Conservation (phyloP, 768 basidiomycete genomes). For the Cubamyces lactineus region DNA sequence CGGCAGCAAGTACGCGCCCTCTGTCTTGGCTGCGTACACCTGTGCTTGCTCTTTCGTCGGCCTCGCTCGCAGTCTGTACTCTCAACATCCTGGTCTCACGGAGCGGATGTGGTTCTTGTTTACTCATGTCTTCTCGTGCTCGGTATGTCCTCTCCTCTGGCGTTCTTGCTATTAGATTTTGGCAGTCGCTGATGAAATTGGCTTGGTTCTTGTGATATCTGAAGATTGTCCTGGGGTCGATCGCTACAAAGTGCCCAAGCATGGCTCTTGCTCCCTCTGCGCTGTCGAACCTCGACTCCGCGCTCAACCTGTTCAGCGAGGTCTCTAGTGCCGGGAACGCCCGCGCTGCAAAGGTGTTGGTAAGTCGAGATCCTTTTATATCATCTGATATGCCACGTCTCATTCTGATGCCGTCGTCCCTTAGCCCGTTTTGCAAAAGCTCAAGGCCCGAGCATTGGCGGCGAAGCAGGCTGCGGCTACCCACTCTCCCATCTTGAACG, state of each 20-base stretch:
- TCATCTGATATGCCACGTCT: not conserved
- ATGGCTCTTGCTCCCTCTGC: slow-evolving; percentile 70
- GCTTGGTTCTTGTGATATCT: not conserved
- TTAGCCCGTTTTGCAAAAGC: slow-evolving; percentile 64
- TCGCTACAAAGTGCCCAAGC: slow-evolving; percentile 60
- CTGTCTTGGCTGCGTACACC: slow-evolving; percentile 69
- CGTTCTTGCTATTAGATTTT: not conserved
- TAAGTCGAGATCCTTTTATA: slow-evolving; percentile 34
- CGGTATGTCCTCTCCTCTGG: slow-evolving; percentile 41
- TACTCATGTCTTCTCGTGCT: slow-evolving; percentile 73
- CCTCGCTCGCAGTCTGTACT: slow-evolving; percentile 62
- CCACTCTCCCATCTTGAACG: slow-evolving; percentile 29
- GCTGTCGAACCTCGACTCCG: slow-evolving; percentile 67
- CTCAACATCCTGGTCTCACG: slow-evolving; percentile 65
- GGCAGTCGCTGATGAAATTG: not conserved
- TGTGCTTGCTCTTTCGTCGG: slow-evolving; percentile 72
- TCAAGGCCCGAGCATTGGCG: slow-evolving; percentile 51
- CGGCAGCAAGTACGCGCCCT: slow-evolving; percentile 68
- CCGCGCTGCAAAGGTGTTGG: slow-evolving; percentile 62
- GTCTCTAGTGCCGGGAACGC: slow-evolving; percentile 49
- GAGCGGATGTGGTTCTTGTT: slow-evolving; percentile 76
- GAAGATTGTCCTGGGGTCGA: slow-evolving; percentile 71
- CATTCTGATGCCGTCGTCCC: not conserved
- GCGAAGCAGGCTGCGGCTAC: slow-evolving; percentile 22
- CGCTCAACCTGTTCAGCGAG: slow-evolving; percentile 56